Base-by-base conservation (phyloP, 768 basidiomycete species). In the Termitomyces sp. region DNA sequence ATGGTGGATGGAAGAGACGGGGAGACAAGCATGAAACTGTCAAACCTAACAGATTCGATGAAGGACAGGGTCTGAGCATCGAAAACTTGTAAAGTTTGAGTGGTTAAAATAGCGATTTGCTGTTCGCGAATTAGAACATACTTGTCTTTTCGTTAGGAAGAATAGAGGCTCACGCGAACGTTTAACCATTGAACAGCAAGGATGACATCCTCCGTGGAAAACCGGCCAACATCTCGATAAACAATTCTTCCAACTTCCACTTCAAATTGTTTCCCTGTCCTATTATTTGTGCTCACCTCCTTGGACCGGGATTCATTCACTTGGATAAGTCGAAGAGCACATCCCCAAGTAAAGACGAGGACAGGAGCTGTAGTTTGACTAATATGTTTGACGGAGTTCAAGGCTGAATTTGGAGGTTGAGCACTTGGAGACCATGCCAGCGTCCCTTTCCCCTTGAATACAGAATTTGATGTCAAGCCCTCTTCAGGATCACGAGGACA, bases 171-270 rank as follows among this genome's bases (percentile, higher is more conserved):
- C 75, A 98, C 96, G 73, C 87, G 83, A 58, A 76, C 75, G 70
- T 92, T 95, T 65, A 94, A 76, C 97, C 96, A 98, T 61, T 94
- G 88, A 32, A 97, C 59, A 8, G 86, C 85, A 36, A 90, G 72
- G 20, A 94, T 80, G 55, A 82, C 78, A 27, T 81, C 82, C 31
- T 83, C 78, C 3, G 83, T 79, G 12, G 70, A 74, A 85, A 85
- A 94, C 56, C 72, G 77, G 18, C 80, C 81, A 22, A 74, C 74
- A 54, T 85, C 79, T 60, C 85, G 79, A 65, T 90, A 84, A 1
- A 83, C 74, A 31, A 93, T 77, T 24, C 79, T 76, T 12, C 88
- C 90, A 24, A 85, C 73, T 53, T 88, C 88, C 31, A 85, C 70
- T 55, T 80, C 79, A 47, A 65, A 79, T 36, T 72, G 65, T 68